Conservation (phyloP, 345 rosid genomes). For the Cardiospermum halicacabum region DNA sequence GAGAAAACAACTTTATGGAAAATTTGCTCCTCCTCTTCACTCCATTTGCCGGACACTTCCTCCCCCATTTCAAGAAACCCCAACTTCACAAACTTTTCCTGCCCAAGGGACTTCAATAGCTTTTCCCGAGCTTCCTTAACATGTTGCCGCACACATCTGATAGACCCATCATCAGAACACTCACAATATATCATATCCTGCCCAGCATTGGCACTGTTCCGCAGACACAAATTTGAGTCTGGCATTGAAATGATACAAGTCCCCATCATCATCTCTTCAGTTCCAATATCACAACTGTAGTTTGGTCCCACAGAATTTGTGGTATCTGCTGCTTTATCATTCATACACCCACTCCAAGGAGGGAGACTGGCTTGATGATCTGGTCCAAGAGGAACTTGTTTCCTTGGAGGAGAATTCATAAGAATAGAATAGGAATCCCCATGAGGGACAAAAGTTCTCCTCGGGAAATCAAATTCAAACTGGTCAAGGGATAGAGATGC, state of each 20-base stretch:
- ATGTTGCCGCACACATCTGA: conserved; percentile 59
- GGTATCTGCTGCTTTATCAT: conserved; percentile 16
- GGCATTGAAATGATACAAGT: conserved; percentile 46
- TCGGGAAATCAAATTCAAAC: conserved; percentile 26
- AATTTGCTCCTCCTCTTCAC: conserved; percentile 46
- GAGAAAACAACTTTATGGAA: conserved; percentile 57
- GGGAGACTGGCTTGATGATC: conserved; percentile 52
- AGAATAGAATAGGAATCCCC: conserved; percentile 27
- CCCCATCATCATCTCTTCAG: conserved; percentile 35
- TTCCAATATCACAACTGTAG: conserved; percentile 8
- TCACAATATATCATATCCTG: conserved; percentile 35
- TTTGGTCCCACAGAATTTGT: not conserved
- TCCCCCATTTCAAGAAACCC: conserved; percentile 80
- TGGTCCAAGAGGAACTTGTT: conserved; percentile 51
- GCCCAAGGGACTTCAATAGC: conserved; percentile 44
- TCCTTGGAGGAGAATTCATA: conserved; percentile 32
- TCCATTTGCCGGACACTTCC: conserved; percentile 52
- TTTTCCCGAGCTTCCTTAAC: conserved; percentile 53
- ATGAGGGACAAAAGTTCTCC: conserved; percentile 25
- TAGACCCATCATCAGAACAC: conserved; percentile 51
- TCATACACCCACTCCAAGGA: conserved; percentile 25
- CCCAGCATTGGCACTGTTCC: conserved; percentile 26
- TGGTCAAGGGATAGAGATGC: conserved; percentile 30
- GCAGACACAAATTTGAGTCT: conserved; percentile 6
- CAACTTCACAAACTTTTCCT: conserved; percentile 41